Base-by-base conservation (phyloP, 2,329 filamentous ascomycete genomes). In the Trichothecium roseum region DNA sequence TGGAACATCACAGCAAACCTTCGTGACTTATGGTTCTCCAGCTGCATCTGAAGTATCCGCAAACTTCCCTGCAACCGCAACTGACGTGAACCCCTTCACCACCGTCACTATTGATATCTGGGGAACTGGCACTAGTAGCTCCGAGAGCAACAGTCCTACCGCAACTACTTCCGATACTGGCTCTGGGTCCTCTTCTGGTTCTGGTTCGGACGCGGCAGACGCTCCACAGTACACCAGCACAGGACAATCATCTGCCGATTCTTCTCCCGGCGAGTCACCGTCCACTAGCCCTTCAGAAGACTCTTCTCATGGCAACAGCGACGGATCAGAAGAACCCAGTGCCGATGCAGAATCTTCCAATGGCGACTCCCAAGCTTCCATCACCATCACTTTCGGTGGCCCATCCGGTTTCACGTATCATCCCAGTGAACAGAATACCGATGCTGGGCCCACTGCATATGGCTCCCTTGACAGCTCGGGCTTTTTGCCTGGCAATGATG, bases 81-180 rank as follows among this genome's bases (percentile, higher is more conserved):
- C 49, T 24, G 39, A 42, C 26, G 44, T 52, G 8, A 41, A 49
- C 4, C 47, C 48, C 5, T 58, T 59, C 40, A 60, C 56, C 7
- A 60, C 56, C 12, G 22, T 59, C 26, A 59, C 56, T 9, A 45
- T 59, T 37, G 53, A 59, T 32, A 46, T 59, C 20, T 59, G 54
- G 53, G 51, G 47, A 42, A 32, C 33, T 10, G 42, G 35, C 13
- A 34, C 42, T 37, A 40, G 26, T 26, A n/a, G 18, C 14, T 16
- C 31, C 16, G 20, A 10, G n/a, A 35, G 18, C 27, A 31, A 34
- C 10, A 28, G 18, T 17, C 20, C 38, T 34, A 34, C 30, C 27
- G 31, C 31, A 4, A 18, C 18, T 18, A 12, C 16, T 18, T 36
- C 42, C 28, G 32, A 40, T 30, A 34, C 40, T 18, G 40, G 35